Base-by-base conservation (phyloP, 768 basidiomycete genomes). In the Asterophora lycoperdoides region DNA sequence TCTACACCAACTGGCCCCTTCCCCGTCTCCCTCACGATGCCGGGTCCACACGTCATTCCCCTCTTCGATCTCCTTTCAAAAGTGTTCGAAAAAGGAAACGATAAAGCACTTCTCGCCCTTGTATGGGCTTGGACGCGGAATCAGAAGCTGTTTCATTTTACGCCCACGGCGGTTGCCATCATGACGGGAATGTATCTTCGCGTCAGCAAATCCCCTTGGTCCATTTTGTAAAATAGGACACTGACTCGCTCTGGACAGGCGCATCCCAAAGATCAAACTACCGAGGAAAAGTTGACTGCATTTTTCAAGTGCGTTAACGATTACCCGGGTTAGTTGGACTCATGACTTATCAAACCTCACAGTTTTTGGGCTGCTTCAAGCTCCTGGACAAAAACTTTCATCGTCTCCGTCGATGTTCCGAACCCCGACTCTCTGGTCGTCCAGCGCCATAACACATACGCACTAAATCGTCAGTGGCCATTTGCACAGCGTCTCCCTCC, bases 141-240 rank as follows among this genome's bases (percentile, higher is more conserved):
- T 3, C 26, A 28, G 42, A n/a, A n/a, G 14, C 13, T 54, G 2
- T 1, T 4, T 6, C 18, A 37, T 18, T 54, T 59, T 20, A 46
- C 41, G 1, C 33, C 46, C 5, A 47, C 40, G 17, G 44, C 55
- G 26, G 11, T 59, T 11, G 53, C 56, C 26, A 47, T 59, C 36
- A 49, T 59, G 49, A 46, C 37, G 5, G 50, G 49, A 34, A 19
- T 19, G n/a, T 54, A 44, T 34, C 42, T 59, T 34, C 49, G 47
- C 46, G 58, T 56, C 44, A 28, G 19, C 3, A 11, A 3, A 32
- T 33, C 35, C 26, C 10, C 30, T 32, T 8, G 30, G 9, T 32
- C 13, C 3, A 4, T 17, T 11, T 18, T 40, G 7, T 15, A 32
- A 9, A 32, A 13, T 9, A 32, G 3, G 9, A 4, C 8, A 10